phyloP scores from a whole-genome alignment of 495 filamentous ascomycete species.

The Antarctomyces pellizariae region DNA sequence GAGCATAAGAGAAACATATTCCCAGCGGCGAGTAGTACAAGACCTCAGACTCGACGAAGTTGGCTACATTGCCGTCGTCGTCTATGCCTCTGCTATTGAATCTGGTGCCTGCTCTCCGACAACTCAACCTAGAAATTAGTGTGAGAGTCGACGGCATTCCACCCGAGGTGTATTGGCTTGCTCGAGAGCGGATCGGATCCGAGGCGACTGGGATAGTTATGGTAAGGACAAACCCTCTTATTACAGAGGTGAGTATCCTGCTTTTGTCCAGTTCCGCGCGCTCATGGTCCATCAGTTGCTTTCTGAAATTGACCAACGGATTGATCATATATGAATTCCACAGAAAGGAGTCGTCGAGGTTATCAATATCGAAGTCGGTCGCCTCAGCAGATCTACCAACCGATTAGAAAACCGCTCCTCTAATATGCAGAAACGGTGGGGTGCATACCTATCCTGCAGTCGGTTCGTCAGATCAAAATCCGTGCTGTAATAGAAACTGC shows the following conservation, averaged over 20 bases:
- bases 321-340: slow-evolving; percentile 98
- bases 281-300: slow-evolving; percentile 47
- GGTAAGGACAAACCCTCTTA: slow-evolving; percentile 73
- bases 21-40: slow-evolving; percentile 50
- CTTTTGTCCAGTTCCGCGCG: slow-evolving; percentile 56
- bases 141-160: slow-evolving; percentile 70
- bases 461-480: slow-evolving; percentile 93
- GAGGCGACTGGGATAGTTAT: slow-evolving; percentile 46
- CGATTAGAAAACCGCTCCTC: slow-evolving; percentile 8
- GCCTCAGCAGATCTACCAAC: slow-evolving; percentile 23
- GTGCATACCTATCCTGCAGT: slow-evolving; percentile 61
- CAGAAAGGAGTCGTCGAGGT: slow-evolving; percentile 69
- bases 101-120: slow-evolving; percentile 73
- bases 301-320: slow-evolving; percentile 72
- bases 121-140: slow-evolving; percentile 78
- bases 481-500: slow-evolving; percentile 95
- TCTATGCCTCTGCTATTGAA: slow-evolving; percentile 95
- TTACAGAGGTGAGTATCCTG: slow-evolving; percentile 76
- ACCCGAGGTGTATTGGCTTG: slow-evolving; percentile 33
- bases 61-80: slow-evolving; percentile 93
- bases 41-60: slow-evolving; percentile 49
- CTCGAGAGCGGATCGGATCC: slow-evolving; percentile 22
- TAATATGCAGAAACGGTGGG: neutral
- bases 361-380: slow-evolving; percentile 52
- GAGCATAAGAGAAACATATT: slow-evolving; percentile 79